phyloP scores from a whole-genome alignment of 345 rosid species.

The Syzygium grande region DNA sequence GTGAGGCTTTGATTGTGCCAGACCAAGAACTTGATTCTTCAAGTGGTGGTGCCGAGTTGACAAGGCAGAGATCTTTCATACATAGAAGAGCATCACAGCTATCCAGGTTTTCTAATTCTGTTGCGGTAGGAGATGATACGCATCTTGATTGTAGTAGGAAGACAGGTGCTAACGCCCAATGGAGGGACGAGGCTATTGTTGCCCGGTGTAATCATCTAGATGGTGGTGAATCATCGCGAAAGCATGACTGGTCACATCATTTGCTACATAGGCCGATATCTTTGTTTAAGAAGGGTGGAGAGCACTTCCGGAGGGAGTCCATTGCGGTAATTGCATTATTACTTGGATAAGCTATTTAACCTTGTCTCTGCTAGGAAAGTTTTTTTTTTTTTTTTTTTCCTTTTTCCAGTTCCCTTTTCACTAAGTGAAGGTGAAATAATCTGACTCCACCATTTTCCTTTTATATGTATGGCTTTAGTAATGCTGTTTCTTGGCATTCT shows the following conservation, averaged over 20 bases:
- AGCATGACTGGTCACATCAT: constrained; percentile 42
- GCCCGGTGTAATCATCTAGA: constrained; percentile 14
- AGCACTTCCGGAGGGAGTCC: constrained; percentile 7
- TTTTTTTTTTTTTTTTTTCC: neutral
- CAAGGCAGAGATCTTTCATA: constrained; percentile 40
- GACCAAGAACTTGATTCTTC: constrained; percentile 19
- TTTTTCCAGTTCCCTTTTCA: neutral
- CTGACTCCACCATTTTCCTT: neutral
- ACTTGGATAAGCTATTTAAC: neutral
- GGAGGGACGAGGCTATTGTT: constrained; percentile 35
- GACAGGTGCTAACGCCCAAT: constrained; percentile 24
- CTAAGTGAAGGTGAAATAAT: neutral
- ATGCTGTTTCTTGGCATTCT: neutral
- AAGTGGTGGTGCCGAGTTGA: constrained; percentile 23
- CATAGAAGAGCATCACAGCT: constrained; percentile 38
- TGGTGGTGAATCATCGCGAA: constrained; percentile 24
- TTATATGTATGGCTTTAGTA: neutral
- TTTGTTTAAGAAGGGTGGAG: constrained; percentile 20
- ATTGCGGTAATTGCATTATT: neutral
- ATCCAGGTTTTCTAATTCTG: constrained; percentile 72
- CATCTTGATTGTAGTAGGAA: constrained; percentile 37
- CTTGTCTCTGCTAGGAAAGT: neutral
- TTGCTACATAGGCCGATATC: constrained; percentile 26
- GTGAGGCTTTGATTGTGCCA: constrained; percentile 10
- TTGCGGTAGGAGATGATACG: constrained; percentile 66